Conservation (phyloP, 495 filamentous ascomycete genomes). For the Chaetomium tenue region DNA sequence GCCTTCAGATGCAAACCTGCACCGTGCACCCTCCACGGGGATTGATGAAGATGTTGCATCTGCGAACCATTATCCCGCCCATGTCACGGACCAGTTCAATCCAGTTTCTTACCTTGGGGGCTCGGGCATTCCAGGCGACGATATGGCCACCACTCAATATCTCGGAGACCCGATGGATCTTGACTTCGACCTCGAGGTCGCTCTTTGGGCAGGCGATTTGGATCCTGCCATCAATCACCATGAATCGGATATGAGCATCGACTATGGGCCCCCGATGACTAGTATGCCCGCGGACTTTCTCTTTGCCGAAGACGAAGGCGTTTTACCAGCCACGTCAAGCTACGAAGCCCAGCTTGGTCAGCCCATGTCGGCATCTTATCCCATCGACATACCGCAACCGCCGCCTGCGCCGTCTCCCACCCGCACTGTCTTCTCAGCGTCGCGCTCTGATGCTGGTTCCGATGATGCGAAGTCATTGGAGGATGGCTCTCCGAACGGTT, state of each 20-base stretch:
- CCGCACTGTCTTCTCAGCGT: not conserved
- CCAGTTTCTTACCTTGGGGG: not conserved
- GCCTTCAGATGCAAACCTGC: constrained; percentile 4
- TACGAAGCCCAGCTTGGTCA: not conserved
- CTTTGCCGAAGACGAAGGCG: constrained; percentile 33
- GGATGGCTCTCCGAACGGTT: constrained; percentile 10
- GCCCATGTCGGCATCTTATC: not conserved
- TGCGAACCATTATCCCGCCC: not conserved
- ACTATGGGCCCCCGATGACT: not conserved
- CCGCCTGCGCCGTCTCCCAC: constrained; percentile 1
- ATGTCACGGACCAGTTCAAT: not conserved
- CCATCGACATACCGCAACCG: not conserved
- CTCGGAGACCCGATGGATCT: constrained; percentile 49
- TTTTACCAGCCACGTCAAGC: constrained; percentile 11
- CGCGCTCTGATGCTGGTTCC: constrained; percentile 1
- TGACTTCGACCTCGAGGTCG: constrained; percentile 35
- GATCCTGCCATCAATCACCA: constrained; percentile 11
- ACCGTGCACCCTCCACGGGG: not conserved
- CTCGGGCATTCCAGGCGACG: not conserved
- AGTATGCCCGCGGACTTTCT: constrained; percentile 26
- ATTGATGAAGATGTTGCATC: not conserved
- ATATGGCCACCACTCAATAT: constrained; percentile 15
- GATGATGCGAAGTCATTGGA: constrained; percentile 8
- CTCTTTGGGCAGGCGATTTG: constrained; percentile 27
- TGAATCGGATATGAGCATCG: constrained; percentile 11